Evolutionary conservation across 148 eudicot genomes (phyloP).

Genomic region (Rhododendron simsii): DNA sequence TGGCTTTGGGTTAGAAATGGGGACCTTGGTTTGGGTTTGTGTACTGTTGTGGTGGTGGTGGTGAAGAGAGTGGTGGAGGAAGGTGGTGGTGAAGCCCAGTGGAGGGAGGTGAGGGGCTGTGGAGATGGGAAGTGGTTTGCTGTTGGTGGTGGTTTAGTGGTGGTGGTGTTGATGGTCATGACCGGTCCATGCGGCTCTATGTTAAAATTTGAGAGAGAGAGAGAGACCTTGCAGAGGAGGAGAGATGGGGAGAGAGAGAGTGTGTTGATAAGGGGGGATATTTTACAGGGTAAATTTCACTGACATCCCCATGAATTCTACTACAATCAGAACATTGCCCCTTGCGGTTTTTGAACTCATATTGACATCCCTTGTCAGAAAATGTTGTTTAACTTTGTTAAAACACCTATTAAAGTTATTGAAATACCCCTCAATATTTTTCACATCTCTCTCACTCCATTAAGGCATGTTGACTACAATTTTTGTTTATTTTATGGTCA

Average conservation of each 20-base stretch:
- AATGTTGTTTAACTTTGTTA: background rate
- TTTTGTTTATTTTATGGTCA: too few species aligned
- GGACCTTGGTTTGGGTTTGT: constrained; percentile 12
- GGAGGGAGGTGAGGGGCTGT: constrained; percentile 11
- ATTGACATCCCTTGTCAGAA: background rate
- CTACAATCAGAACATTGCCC: background rate
- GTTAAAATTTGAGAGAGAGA: background rate
- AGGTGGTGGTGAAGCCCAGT: constrained; percentile 18
- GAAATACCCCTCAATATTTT: too few species aligned
- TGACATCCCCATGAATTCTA: background rate
- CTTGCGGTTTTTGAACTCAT: background rate
- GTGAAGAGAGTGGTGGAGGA: constrained; percentile 22
- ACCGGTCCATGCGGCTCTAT: constrained; percentile 30
- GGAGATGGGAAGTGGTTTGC: constrained; percentile 4
- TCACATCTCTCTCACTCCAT: too few species aligned
- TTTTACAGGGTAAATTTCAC: background rate
- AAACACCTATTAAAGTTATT: background rate
- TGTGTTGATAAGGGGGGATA: background rate
- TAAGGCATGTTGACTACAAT: too few species aligned
- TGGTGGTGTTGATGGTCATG: constrained; percentile 36
- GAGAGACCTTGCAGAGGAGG: background rate
- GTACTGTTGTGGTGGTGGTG: constrained; percentile 15
- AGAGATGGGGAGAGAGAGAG: background rate
- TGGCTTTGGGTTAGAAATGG: constrained; percentile 22
- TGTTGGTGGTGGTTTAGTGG: constrained; percentile 18